A percentile compares a stretch with the other conserved stretches of the same genome.
Conservation (phyloP, 2,329 filamentous ascomycete genomes). For the Fusarium sp. region DNA sequence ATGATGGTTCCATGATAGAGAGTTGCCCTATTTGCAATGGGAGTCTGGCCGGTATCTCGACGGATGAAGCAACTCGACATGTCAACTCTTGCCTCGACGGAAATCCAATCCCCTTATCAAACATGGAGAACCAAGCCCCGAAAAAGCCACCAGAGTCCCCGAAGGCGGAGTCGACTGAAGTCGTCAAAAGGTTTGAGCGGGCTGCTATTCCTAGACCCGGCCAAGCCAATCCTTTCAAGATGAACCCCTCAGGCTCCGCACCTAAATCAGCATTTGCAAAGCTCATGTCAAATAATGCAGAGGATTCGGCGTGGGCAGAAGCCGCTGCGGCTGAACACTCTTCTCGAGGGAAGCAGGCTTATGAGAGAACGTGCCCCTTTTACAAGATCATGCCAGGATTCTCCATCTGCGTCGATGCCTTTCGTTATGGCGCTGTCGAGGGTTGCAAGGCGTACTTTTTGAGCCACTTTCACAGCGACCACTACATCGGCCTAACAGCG, state of each 20-base stretch:
- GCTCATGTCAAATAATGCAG: constrained; percentile 91
- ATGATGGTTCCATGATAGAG: constrained; percentile 48
- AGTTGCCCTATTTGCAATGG: constrained; percentile 83
- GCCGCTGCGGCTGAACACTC: constrained; percentile 84
- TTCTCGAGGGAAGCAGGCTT: constrained; percentile 85
- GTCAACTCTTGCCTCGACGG: constrained; percentile 96
- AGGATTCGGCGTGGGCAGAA: constrained; percentile 89
- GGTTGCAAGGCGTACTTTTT: constrained; percentile 96
- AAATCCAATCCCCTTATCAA: constrained; percentile 71
- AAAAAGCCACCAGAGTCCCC: constrained; percentile 21
- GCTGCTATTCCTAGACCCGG: constrained; percentile 80
- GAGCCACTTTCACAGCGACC: constrained; percentile 97
- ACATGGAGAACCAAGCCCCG: constrained; percentile 29
- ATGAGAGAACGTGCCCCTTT: constrained; percentile 93
- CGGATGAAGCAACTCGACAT: constrained; percentile 80
- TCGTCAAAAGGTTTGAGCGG: constrained; percentile 72
- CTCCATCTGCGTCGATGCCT: constrained; percentile 93
- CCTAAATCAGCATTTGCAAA: constrained; percentile 84
- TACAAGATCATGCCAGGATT: constrained; percentile 98
- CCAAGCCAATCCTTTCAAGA: constrained; percentile 81
- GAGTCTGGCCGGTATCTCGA: constrained; percentile 68
- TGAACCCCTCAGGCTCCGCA: constrained; percentile 56
- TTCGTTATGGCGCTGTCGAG: constrained; percentile 92
- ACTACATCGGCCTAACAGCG: constrained; percentile 91
- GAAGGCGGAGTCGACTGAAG: constrained; percentile 52